phyloP scores from a whole-genome alignment of 2,329 filamentous ascomycete species.

The Penicillium sp. region DNA sequence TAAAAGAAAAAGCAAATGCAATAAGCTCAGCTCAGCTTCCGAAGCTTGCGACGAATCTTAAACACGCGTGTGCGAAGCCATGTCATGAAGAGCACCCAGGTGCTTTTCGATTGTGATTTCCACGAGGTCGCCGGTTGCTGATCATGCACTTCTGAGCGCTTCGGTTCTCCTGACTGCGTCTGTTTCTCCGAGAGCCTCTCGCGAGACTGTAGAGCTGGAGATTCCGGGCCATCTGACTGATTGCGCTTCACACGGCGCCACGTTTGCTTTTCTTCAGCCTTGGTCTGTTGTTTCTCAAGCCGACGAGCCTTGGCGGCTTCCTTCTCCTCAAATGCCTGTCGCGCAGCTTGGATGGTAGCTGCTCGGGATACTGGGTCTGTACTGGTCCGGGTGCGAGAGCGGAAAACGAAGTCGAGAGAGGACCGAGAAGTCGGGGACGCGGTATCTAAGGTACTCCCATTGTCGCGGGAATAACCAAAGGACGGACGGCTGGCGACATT shows the following conservation, averaged over 20 bases:
- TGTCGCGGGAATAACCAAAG: slow-evolving; percentile 48
- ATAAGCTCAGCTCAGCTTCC: slow-evolving; percentile 15
- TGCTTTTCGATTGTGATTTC: slow-evolving; percentile 34
- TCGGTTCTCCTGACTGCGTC: slow-evolving; percentile 1
- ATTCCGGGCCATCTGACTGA: slow-evolving; percentile 9
- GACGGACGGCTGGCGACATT: slow-evolving; percentile 49
- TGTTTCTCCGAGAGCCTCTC: slow-evolving; percentile 24
- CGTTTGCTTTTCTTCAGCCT: slow-evolving; percentile 43
- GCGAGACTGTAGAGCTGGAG: slow-evolving; percentile 8
- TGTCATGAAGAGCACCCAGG: slow-evolving; percentile 54
- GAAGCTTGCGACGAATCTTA: slow-evolving; percentile 43
- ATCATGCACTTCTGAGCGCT: slow-evolving; percentile 2
- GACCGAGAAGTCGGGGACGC: slow-evolving; percentile 52
- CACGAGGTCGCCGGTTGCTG: slow-evolving; percentile 21
- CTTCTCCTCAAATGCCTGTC: slow-evolving; percentile 56
- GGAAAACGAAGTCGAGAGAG: slow-evolving; percentile 55
- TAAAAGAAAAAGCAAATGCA: slow-evolving; percentile 22
- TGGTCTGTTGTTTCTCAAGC: slow-evolving; percentile 50
- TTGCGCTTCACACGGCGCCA: slow-evolving; percentile 42
- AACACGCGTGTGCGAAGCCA: slow-evolving; percentile 55
- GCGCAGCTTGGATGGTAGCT: slow-evolving; percentile 53
- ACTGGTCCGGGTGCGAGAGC: slow-evolving; percentile 47
- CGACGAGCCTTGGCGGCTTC: slow-evolving; percentile 55
- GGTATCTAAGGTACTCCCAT: slow-evolving; percentile 48
- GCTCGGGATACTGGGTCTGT: slow-evolving; percentile 52